Base-by-base conservation (phyloP, 1,139 yeast species). In the Suhomyces yuchorum region DNA sequence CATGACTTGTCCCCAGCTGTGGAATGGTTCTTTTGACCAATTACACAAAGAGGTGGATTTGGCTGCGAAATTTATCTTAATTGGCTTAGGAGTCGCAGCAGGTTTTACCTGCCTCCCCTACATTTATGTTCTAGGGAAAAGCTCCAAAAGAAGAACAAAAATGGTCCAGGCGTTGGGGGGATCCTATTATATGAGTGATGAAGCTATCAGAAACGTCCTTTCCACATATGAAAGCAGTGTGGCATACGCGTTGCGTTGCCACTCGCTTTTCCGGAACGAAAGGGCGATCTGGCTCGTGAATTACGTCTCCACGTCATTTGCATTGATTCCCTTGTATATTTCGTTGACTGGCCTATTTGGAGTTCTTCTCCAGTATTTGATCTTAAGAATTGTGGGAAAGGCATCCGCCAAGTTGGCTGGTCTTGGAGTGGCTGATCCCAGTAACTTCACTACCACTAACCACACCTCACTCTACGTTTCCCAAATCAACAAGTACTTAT, bases 261-360 rank as follows among this genome's bases (percentile, higher is more conserved):
- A 48, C 20, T 42, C 37, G 11, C 8, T 22, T 3, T n/a, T 42
- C 4, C 37, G 30, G n/a, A 40, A 43, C 15, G 34, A 46, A 2
- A 36, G 38, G 12, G 15, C 18, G 4, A 26, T 38, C 23, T 84
- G 90, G 89, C 39, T 80, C 1, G 49, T 75, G 1, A 71, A 77
- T 34, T 85, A 80, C 57, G 52, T 73, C n/a, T 61, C 79, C 1
- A 78, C 87, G 0, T 65, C 73, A 5, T 64, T 76, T 35, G 75
- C 87, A 0, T 40, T 73, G 2, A 59, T 72, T 2, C 58, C 82
- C 0, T 56, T 84, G 1, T 62, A 76, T 1, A 55, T 84, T 3
- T 81, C 81, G 0, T 2, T 81, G 0, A 60, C 76, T 19, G 88
- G 87, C 0, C 46, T 82, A 1, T 8, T 78, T 0, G 64, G 78